These are phyloP conservation scores for Aegilops speltoides DNA, from an alignment of 176 grass and related monocot species.

Conservation along the genomic window DNA sequence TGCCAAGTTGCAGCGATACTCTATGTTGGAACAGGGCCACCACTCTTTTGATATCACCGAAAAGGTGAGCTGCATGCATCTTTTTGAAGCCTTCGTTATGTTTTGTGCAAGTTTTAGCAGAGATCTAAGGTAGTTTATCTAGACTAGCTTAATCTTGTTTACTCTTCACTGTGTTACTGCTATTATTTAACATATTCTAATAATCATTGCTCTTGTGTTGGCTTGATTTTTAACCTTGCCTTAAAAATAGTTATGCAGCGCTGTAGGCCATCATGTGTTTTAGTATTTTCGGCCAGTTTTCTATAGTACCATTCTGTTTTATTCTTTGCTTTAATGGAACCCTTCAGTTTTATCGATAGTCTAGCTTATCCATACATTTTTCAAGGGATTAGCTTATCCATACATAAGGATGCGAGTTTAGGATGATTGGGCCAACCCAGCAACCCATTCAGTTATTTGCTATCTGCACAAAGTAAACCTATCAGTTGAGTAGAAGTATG, in stretches of 20 bases:
- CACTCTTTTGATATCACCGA: background rate
- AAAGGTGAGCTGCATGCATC: background rate
- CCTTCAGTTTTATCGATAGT: no score
- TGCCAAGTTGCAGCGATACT: background rate
- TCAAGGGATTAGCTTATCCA: no score
- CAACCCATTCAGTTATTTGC: background rate
- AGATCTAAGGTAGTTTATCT: constrained; percentile 1
- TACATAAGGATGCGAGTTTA: background rate
- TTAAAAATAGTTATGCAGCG: background rate
- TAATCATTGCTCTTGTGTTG: background rate
- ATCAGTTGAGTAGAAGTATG: background rate
- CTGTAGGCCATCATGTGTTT: background rate
- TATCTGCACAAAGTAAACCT: background rate
- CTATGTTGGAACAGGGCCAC: background rate
- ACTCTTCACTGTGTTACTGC: background rate
- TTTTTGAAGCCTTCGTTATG: constrained; percentile 2
- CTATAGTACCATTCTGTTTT: background rate
- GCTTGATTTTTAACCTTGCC: background rate
- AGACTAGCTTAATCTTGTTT: background rate
- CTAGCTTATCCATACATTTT: no score
- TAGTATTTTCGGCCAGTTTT: background rate
- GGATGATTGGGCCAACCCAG: background rate
- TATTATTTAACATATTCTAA: background rate
- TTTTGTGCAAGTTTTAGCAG: background rate
- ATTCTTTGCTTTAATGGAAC: no score